These are phyloP conservation scores for Fusarium drepaniforme DNA, from an alignment of 2,329 filamentous ascomycete genomes.

Conservation along the genomic window DNA sequence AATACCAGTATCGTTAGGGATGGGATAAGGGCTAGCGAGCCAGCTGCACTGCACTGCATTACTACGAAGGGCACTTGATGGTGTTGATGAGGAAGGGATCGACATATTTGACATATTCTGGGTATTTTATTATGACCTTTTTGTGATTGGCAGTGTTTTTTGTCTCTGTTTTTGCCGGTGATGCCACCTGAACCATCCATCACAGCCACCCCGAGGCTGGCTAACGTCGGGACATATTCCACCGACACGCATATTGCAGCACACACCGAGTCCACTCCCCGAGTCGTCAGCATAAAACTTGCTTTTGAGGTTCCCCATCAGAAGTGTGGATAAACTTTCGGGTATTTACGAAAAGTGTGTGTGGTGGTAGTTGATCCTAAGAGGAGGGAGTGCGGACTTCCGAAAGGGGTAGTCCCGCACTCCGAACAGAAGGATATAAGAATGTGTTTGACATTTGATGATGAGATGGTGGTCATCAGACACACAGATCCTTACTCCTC, in stretches of 20 bases:
- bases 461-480: slow-evolving; percentile 1
- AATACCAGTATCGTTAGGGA: slow-evolving; percentile 37
- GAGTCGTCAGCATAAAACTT: neutral
- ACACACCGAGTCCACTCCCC: neutral
- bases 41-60: slow-evolving; percentile 1
- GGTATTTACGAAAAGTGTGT: neutral
- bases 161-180: neutral
- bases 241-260: slow-evolving; percentile 3
- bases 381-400: slow-evolving; percentile 42
- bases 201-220: slow-evolving; percentile 21
- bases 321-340: neutral
- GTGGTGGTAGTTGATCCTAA: neutral
- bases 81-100: slow-evolving; percentile 23
- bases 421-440: slow-evolving; percentile 37
- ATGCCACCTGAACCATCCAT: neutral
- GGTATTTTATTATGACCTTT: slow-evolving; percentile 1
- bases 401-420: slow-evolving; percentile 46
- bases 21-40: neutral
- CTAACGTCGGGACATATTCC: neutral
- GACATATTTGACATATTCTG: slow-evolving; percentile 24
- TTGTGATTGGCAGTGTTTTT: neutral
- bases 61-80: slow-evolving; percentile 11
- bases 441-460: neutral
- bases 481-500: neutral
- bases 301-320: slow-evolving; percentile 6